Conservation (phyloP, 495 filamentous ascomycete genomes). For the Thermochaetoides thermophila region DNA sequence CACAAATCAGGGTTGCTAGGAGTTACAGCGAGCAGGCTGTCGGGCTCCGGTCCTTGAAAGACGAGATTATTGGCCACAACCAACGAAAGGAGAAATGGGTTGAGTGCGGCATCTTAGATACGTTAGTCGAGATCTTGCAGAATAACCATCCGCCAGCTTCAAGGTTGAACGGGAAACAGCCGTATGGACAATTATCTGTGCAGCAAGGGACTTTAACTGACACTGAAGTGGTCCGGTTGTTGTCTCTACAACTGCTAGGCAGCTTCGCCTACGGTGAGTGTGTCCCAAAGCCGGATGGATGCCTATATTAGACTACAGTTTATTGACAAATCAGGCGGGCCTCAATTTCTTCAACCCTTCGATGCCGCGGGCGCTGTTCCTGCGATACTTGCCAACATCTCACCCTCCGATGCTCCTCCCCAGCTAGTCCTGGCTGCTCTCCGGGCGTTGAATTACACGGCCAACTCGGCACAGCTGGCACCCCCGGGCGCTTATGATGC, state of each 20-base stretch:
- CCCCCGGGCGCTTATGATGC: slow-evolving; percentile 15
- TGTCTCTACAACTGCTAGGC: slow-evolving; percentile 65
- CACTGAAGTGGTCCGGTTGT: slow-evolving; percentile 54
- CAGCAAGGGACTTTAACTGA: slow-evolving; percentile 20
- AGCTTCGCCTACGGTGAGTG: slow-evolving; percentile 70
- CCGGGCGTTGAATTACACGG: slow-evolving; percentile 56
- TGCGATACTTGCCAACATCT: slow-evolving; percentile 51
- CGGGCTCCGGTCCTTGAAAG: slow-evolving; percentile 61
- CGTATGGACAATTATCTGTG: slow-evolving; percentile 12
- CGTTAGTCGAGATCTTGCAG: slow-evolving; percentile 47
- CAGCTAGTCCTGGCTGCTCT: slow-evolving; percentile 58
- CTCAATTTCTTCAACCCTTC: slow-evolving; percentile 61
- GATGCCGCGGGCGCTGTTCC: slow-evolving; percentile 49
- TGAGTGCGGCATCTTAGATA: slow-evolving; percentile 48
- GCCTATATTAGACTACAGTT: slow-evolving; percentile 5
- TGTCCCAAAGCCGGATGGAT: not conserved
- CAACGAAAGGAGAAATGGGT: slow-evolving; percentile 73
- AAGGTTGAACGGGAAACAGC: slow-evolving; percentile 22
- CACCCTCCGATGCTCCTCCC: slow-evolving; percentile 46
- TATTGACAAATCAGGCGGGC: slow-evolving; percentile 61
- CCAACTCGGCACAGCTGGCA: slow-evolving; percentile 44
- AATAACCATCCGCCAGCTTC: slow-evolving; percentile 18
- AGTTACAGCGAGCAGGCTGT: slow-evolving; percentile 45
- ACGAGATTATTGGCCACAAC: slow-evolving; percentile 77
- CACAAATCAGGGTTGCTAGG: slow-evolving; percentile 45